Evolutionary conservation across 2,329 filamentous ascomycete genomes (phyloP).

Genomic region (Grosmannia huntii): DNA sequence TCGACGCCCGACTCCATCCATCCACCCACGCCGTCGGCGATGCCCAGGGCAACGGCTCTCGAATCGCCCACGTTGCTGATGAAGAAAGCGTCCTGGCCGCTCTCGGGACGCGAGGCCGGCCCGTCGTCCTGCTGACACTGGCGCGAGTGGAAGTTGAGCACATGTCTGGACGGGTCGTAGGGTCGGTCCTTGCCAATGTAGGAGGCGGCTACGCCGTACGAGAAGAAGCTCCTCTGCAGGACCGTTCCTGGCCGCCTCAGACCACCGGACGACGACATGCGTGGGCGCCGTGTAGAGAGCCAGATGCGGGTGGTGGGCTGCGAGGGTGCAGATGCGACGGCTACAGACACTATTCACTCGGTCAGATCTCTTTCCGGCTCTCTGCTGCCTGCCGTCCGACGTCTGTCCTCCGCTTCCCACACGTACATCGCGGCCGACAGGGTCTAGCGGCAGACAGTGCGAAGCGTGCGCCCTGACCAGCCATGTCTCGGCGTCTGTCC

Average conservation of each 20-base stretch:
- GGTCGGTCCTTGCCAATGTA: conserved; percentile 60
- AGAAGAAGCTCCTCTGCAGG: not conserved
- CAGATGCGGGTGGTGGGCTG: not conserved
- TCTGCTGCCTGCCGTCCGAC: not conserved
- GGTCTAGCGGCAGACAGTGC: conserved; percentile 5
- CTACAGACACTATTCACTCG: not conserved
- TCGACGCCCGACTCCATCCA: conserved; percentile 91
- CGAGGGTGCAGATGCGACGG: not conserved
- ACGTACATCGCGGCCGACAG: conserved; percentile 6
- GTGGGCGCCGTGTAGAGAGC: not conserved
- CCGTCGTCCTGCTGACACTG: conserved; percentile 14
- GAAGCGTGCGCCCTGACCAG: conserved; percentile 2
- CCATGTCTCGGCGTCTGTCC: conserved; percentile 5
- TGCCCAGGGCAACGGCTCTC: conserved; percentile 65
- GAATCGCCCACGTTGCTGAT: conserved; percentile 64
- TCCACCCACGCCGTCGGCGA: conserved; percentile 90
- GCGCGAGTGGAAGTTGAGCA: conserved; percentile 59
- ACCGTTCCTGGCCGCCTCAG: not conserved
- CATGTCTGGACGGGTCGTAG: conserved; percentile 55
- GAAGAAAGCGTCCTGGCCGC: conserved; percentile 95
- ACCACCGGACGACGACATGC: not conserved
- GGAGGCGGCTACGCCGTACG: conserved; percentile 61
- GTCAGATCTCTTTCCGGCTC: not conserved
- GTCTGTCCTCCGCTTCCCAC: no score
- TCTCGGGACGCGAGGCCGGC: conserved; percentile 49